Evolutionary conservation across 352 stramenopile genomes (phyloP).

Genomic region (Blastocystis sp.): DNA sequence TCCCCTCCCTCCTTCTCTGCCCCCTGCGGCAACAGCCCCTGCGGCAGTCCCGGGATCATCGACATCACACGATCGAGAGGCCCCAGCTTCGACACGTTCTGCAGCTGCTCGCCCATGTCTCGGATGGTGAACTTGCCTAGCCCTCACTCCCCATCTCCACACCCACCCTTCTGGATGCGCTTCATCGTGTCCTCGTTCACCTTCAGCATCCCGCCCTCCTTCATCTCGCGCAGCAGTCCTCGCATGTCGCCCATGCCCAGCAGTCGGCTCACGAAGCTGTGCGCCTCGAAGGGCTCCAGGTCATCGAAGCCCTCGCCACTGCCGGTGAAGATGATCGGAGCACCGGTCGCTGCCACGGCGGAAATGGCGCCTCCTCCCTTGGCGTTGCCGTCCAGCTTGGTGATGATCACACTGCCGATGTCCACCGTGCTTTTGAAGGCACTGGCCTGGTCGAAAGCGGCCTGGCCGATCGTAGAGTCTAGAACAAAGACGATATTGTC

Average conservation of each 20-base stretch:
- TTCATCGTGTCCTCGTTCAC: slow-evolving; percentile 91
- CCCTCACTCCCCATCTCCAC: not conserved
- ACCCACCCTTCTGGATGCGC: slow-evolving; percentile 84
- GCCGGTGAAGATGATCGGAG: slow-evolving; percentile 96
- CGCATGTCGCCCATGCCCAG: slow-evolving; percentile 93
- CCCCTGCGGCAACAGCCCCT: slow-evolving; percentile 69
- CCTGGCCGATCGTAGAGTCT: slow-evolving; percentile 97
- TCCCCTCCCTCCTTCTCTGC: slow-evolving; percentile 83
- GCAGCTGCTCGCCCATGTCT: slow-evolving; percentile 98
- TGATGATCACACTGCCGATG: slow-evolving; percentile 96
- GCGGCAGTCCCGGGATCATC: slow-evolving; percentile 85
- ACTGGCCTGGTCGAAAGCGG: slow-evolving; percentile 88
- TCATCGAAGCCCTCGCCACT: slow-evolving; percentile 94
- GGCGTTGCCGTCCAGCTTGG: slow-evolving; percentile 96
- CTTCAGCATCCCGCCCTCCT: slow-evolving; percentile 79
- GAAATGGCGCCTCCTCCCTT: slow-evolving; percentile 94
- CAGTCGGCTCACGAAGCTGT: slow-evolving; percentile 93
- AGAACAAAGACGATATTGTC: slow-evolving; percentile 98
- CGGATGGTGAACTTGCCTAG: slow-evolving; percentile 86
- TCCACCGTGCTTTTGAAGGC: slow-evolving; percentile 89
- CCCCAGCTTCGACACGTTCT: slow-evolving; percentile 94
- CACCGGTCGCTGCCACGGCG: slow-evolving; percentile 91
- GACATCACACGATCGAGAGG: slow-evolving; percentile 93
- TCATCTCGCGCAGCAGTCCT: slow-evolving; percentile 89
- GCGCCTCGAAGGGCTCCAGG: slow-evolving; percentile 92